These are phyloP conservation scores for Acanthamoeba lenticulata DNA, from an alignment of 208 protist species.

Conservation along the genomic window DNA sequence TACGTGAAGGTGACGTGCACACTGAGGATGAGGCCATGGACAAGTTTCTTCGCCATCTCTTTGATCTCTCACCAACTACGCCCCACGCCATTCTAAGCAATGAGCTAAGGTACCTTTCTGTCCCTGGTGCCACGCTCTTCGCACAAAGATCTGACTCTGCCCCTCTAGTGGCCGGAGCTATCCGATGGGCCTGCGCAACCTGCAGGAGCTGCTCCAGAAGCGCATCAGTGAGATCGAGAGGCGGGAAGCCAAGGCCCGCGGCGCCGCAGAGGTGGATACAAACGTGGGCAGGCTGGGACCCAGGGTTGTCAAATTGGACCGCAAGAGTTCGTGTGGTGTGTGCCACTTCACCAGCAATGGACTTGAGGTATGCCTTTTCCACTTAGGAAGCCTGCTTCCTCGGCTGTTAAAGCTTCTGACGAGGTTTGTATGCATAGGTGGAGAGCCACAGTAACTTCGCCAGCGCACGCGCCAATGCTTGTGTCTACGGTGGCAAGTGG, in stretches of 20 bases:
- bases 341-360: neutral
- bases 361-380: neutral
- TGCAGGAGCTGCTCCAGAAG: conserved; percentile 11
- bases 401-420: neutral
- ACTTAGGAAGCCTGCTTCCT: too few species aligned
- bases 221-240: neutral
- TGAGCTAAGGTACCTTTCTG: neutral
- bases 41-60: conserved; percentile 16
- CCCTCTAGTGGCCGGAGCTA: neutral
- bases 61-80: neutral
- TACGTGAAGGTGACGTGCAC: neutral
- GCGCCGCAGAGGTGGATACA: neutral
- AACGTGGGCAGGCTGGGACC: neutral
- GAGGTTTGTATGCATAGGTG: conserved; percentile 7
- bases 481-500: conserved; percentile 72
- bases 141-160: too few species aligned
- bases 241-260: neutral
- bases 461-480: conserved; percentile 67
- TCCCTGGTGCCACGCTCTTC: too few species aligned
- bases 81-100: conserved; percentile 13
- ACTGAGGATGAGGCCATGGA: conserved; percentile 19
- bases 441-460: conserved; percentile 69
- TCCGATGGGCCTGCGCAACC: neutral
- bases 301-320: neutral
- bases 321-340: neutral